Evolutionary conservation across 2,329 filamentous ascomycete genomes (phyloP).

Genomic region (Fusarium vanettenii): DNA sequence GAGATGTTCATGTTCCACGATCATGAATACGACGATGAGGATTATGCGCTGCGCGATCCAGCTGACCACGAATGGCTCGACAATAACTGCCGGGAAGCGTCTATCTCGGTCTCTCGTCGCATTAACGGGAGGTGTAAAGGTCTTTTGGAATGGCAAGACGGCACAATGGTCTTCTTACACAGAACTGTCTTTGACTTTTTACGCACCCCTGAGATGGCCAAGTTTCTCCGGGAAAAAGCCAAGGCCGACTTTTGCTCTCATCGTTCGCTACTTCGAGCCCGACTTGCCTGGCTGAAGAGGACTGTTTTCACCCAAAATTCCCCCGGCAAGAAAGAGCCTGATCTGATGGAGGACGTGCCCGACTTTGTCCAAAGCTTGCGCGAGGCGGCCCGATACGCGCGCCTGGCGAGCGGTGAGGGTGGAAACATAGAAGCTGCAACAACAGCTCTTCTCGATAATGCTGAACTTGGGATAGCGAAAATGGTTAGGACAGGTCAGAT

Average conservation of each 20-base stretch:
- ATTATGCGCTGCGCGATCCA: neutral
- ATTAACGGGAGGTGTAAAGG: neutral
- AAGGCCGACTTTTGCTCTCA: neutral
- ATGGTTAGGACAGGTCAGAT: neutral
- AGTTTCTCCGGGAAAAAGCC: neutral
- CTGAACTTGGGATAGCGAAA: neutral
- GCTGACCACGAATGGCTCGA: neutral
- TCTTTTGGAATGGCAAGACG: neutral
- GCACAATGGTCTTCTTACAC: neutral
- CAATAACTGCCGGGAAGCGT: neutral
- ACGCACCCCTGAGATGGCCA: neutral
- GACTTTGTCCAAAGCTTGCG: neutral
- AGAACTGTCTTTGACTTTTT: neutral
- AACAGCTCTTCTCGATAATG: neutral
- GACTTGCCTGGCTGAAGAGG: slow-evolving; percentile 1
- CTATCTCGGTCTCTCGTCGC: neutral
- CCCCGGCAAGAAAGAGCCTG: neutral
- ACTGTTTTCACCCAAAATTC: neutral
- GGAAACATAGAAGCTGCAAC: neutral
- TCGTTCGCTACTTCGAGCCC: neutral
- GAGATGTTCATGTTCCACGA: slow-evolving; percentile 12
- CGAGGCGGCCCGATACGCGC: neutral
- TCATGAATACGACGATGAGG: slow-evolving; percentile 1
- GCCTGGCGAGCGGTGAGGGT: neutral
- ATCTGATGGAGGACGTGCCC: neutral